These are phyloP conservation scores for Rhizophagus sp. DNA, from an alignment of 192 early-diverging fungal species.

Conservation along the genomic window DNA sequence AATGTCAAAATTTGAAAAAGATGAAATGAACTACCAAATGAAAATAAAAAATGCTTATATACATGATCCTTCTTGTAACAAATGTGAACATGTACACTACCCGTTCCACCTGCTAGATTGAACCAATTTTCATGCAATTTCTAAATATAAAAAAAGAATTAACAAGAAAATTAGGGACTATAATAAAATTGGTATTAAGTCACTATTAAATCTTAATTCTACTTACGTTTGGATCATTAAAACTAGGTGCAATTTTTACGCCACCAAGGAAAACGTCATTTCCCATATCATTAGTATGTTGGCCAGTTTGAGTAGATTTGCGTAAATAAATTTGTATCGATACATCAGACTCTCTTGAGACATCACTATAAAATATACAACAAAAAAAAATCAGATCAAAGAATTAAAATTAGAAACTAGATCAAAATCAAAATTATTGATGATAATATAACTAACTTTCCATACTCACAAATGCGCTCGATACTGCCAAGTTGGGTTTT, in stretches of 20 bases:
- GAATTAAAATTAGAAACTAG: not conserved
- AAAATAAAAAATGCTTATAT: conserved; percentile 12
- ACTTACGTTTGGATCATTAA: conserved; percentile 43
- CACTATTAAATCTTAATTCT: conserved; percentile 26
- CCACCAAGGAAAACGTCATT: conserved; percentile 59
- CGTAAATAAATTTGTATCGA: conserved; percentile 62
- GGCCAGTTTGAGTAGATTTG: conserved; percentile 32
- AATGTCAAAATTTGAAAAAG: conserved; percentile 15
- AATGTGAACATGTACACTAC: conserved; percentile 71
- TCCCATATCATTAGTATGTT: conserved; percentile 35
- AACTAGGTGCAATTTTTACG: conserved; percentile 54
- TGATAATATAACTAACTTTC: not conserved
- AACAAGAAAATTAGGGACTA: not conserved
- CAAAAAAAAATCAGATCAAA: not conserved
- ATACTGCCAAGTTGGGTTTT: conserved; percentile 77
- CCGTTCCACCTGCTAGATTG: conserved; percentile 62
- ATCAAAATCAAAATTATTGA: not conserved
- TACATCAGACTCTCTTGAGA: conserved; percentile 61
- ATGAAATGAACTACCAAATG: conserved; percentile 1
- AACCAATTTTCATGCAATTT: conserved; percentile 69
- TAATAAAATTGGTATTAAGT: not conserved
- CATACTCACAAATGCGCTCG: conserved; percentile 75
- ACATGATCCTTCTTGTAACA: conserved; percentile 70
- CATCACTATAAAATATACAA: conserved; percentile 47
- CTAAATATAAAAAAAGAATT: not conserved